phyloP scores from a whole-genome alignment of 176 grass and related monocot genomes.

The Paspalum vaginatum region DNA sequence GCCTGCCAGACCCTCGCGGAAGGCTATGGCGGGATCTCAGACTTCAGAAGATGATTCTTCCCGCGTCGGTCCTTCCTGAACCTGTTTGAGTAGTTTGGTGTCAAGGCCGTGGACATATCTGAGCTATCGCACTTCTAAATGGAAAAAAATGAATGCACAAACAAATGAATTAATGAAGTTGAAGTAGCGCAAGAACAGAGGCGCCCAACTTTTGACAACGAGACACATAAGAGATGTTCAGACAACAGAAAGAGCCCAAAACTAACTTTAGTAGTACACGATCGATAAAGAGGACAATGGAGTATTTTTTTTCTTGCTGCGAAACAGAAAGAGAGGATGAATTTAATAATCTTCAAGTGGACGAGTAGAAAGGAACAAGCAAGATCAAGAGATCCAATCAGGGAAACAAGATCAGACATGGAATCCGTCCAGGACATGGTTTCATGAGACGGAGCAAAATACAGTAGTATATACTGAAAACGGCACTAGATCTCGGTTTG shows the following conservation, averaged over 20 bases:
- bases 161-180: neutral
- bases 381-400: slow-evolving; percentile 35
- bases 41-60: neutral
- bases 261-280: neutral
- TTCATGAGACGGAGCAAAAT: slow-evolving; percentile 11
- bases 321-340: neutral
- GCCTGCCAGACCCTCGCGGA: neutral
- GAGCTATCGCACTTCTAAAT: neutral
- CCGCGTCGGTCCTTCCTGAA: neutral
- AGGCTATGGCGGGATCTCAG: neutral
- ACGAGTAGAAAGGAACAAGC: neutral
- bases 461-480: neutral
- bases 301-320: no score
- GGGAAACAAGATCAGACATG: slow-evolving; percentile 39
- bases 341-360: slow-evolving; percentile 4
- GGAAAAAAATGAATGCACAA: neutral
- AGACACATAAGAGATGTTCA: neutral
- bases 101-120: neutral
- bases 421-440: slow-evolving; percentile 23
- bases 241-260: neutral
- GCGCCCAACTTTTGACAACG: neutral
- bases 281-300: neutral
- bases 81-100: neutral
- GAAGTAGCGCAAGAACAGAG: neutral
- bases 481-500: slow-evolving; percentile 43